phyloP scores from a whole-genome alignment of 2,329 filamentous ascomycete genomes.

The Scedosporium minutisporum region DNA sequence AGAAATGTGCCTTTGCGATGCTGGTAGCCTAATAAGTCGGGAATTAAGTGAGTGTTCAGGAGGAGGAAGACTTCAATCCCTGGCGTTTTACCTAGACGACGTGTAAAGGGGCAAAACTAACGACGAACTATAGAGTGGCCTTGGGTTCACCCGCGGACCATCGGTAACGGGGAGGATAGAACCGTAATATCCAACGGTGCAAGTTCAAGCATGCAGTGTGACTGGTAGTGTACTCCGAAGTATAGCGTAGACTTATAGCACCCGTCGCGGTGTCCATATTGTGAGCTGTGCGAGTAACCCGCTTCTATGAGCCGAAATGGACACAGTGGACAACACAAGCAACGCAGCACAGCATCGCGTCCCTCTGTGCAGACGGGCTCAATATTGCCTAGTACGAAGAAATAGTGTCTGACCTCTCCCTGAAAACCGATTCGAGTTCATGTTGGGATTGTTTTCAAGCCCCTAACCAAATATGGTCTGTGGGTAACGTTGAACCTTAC shows the following conservation, averaged over 20 bases:
- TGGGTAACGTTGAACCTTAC: not conserved
- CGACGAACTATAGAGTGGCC: not conserved
- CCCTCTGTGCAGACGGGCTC: too few species aligned
- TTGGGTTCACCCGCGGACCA: too few species aligned
- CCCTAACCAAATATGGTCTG: not conserved
- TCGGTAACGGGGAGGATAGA: too few species aligned
- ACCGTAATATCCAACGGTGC: too few species aligned
- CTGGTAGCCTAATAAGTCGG: not conserved
- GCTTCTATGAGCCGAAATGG: not conserved
- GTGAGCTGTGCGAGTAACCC: not conserved
- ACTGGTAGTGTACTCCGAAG: too few species aligned
- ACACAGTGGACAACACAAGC: not conserved
- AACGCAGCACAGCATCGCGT: not conserved
- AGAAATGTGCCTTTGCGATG: not conserved
- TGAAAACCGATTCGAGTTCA: not conserved
- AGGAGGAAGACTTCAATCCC: not conserved
- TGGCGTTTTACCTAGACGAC: not conserved
- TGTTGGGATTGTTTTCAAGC: not conserved
- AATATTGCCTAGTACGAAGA: too few species aligned
- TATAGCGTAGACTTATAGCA: too few species aligned
- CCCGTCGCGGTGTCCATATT: too few species aligned
- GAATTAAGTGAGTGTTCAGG: not conserved
- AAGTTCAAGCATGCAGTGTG: too few species aligned
- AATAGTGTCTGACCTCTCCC: not conserved
- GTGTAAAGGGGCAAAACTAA: not conserved